Conservation (phyloP, 352 stramenopile species). For the Globisporangium recalcitrans region DNA sequence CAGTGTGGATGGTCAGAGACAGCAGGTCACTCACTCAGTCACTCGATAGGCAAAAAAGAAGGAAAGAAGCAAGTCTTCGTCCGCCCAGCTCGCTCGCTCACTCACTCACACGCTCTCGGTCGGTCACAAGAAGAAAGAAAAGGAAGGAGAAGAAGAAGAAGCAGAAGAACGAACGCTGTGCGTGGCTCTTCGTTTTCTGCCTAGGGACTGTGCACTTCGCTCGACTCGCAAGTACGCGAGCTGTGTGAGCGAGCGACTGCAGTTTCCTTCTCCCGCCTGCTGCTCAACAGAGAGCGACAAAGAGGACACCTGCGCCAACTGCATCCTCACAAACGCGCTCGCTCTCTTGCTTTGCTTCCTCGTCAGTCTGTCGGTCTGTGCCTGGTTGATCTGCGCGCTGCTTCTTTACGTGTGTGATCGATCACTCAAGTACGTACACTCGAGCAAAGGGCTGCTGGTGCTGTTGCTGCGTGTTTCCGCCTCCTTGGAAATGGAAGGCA, state of each 20-base stretch:
- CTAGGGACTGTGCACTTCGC: neutral
- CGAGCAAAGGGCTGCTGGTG: neutral
- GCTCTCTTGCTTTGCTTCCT: neutral
- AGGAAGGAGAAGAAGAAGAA: neutral
- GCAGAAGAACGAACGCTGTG: neutral
- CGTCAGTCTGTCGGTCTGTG: neutral
- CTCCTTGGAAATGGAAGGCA: neutral
- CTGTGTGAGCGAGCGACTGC: neutral
- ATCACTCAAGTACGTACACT: neutral
- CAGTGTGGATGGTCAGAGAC: neutral
- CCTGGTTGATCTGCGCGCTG: neutral
- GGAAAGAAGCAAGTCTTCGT: neutral
- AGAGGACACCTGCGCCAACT: neutral
- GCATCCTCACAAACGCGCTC: neutral
- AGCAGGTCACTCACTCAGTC: neutral
- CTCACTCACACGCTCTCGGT: too few relatives aligned
- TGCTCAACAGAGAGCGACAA: neutral
- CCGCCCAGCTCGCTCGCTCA: neutral
- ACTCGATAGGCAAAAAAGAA: neutral
- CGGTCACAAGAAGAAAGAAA: conserved; percentile 1
- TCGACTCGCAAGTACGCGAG: neutral
- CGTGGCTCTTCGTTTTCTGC: neutral
- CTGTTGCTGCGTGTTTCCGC: neutral
- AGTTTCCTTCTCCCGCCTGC: neutral
- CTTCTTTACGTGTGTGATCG: neutral